These are phyloP conservation scores for Coemansia sp. DNA, from an alignment of 192 early-diverging fungal genomes.

Conservation along the genomic window DNA sequence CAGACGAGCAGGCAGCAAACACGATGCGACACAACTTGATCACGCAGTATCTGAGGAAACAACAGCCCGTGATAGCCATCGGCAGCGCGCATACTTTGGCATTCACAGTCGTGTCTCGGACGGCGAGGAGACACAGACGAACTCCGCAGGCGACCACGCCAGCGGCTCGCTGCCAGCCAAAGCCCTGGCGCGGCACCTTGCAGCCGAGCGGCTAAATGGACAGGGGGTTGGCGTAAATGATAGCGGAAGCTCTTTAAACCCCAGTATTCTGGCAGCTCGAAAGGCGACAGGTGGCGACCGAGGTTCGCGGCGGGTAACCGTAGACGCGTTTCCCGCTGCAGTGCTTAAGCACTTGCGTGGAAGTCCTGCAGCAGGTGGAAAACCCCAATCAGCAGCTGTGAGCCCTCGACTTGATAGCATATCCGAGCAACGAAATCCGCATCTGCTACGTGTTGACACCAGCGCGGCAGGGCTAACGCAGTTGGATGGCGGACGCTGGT, in stretches of 20 bases:
- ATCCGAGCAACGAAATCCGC: conserved; percentile 11
- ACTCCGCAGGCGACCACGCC: conserved; percentile 1
- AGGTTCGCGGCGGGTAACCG: conserved; percentile 41
- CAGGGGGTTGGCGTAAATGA: neutral
- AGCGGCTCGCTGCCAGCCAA: conserved; percentile 8
- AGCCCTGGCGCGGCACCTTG: neutral
- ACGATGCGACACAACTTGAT: neutral
- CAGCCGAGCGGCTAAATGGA: neutral
- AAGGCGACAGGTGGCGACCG: conserved; percentile 10
- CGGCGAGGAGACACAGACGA: neutral
- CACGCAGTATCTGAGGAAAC: neutral
- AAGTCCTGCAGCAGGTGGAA: neutral
- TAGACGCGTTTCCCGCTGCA: conserved; percentile 52
- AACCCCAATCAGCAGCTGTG: conserved; percentile 10
- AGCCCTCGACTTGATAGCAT: conserved; percentile 25
- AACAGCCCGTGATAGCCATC: neutral
- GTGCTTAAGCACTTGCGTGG: conserved; percentile 46
- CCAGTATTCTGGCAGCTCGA: neutral
- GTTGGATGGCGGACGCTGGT: conserved; percentile 28
- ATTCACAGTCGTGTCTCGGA: neutral
- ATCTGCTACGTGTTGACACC: conserved; percentile 40
- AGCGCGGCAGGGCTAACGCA: conserved; percentile 3
- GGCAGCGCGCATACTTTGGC: neutral
- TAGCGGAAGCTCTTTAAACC: conserved; percentile 4
- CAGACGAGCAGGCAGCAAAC: conserved; percentile 10